Percentiles rank a stretch among this genome's conserved stretches.
phyloP scores from a whole-genome alignment of 2,329 filamentous ascomycete species.

The Alternaria ventricosa region DNA sequence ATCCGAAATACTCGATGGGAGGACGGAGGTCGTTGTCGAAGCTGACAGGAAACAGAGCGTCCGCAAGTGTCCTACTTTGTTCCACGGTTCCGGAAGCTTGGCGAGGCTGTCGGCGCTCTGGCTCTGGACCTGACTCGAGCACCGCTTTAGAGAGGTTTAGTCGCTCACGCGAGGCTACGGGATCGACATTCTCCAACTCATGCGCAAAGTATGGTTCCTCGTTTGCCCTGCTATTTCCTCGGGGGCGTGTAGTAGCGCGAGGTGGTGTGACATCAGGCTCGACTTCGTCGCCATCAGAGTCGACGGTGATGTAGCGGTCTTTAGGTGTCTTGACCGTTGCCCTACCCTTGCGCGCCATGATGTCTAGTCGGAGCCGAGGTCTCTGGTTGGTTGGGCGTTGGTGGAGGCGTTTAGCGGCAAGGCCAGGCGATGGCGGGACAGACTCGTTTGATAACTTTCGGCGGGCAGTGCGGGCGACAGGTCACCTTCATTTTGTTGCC shows the following conservation, averaged over 20 bases:
- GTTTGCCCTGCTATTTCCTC: background rate
- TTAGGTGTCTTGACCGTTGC: conserved; percentile 30
- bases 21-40: background rate
- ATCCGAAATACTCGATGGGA: background rate
- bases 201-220: background rate
- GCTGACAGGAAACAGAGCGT: conserved; percentile 10
- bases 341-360: conserved; percentile 33
- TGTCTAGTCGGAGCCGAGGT: conserved; percentile 15
- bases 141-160: conserved; percentile 25
- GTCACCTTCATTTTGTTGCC: conserved; percentile 13
- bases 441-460: conserved; percentile 32
- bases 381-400: conserved; percentile 26
- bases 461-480: conserved; percentile 15
- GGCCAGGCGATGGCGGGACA: conserved; percentile 34
- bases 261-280: background rate
- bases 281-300: conserved; percentile 14
- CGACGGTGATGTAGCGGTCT: conserved; percentile 19
- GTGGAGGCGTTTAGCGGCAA: conserved; percentile 27
- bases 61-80: conserved; percentile 16
- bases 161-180: conserved; percentile 16
- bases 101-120: conserved; percentile 21
- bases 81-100: conserved; percentile 21
- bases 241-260: background rate
- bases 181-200: conserved; percentile 19
- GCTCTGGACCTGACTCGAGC: conserved; percentile 6